Evolutionary conservation across 306 rosid genomes (phyloP).

Genomic region (Cicer judaicum): DNA sequence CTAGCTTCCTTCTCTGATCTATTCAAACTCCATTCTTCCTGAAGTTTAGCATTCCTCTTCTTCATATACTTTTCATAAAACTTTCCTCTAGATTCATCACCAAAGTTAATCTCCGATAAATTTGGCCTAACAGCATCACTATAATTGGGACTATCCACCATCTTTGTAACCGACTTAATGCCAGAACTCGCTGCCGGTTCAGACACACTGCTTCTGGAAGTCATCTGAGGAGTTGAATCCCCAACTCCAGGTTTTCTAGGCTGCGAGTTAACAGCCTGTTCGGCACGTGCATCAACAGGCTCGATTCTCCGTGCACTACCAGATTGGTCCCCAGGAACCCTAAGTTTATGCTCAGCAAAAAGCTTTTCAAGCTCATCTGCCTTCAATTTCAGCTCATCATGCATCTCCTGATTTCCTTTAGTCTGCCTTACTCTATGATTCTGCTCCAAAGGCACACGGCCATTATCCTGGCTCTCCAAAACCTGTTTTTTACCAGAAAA

Average conservation of each 20-base stretch:
- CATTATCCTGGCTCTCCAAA: slow-evolving; percentile 55
- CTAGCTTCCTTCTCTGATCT: slow-evolving; percentile 92
- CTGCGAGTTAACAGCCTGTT: slow-evolving; percentile 56
- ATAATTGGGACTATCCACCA: slow-evolving; percentile 52
- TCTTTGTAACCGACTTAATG: slow-evolving; percentile 51
- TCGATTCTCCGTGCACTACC: slow-evolving; percentile 71
- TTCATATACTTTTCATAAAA: slow-evolving; percentile 86
- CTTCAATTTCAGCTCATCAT: slow-evolving; percentile 92
- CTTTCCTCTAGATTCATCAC: slow-evolving; percentile 86
- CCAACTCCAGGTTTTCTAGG: slow-evolving; percentile 53
- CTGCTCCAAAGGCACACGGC: slow-evolving; percentile 55
- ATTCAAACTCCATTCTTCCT: slow-evolving; percentile 85
- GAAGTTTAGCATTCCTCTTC: slow-evolving; percentile 92
- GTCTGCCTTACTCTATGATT: slow-evolving; percentile 79
- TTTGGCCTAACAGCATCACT: slow-evolving; percentile 61
- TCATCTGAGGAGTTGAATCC: slow-evolving; percentile 61
- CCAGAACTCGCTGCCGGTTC: slow-evolving; percentile 58
- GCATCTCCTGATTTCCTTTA: slow-evolving; percentile 87
- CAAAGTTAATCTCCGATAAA: slow-evolving; percentile 59
- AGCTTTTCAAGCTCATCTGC: slow-evolving; percentile 98
- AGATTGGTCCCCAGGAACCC: slow-evolving; percentile 88
- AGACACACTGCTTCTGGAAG: slow-evolving; percentile 46
- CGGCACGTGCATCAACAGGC: slow-evolving; percentile 58
- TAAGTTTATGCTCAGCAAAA: slow-evolving; percentile 94
- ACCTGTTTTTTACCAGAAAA: slow-evolving; percentile 57